These are phyloP conservation scores for Gorgonomyces haynaldii DNA, from an alignment of 192 early-diverging fungal genomes.

Conservation along the genomic window DNA sequence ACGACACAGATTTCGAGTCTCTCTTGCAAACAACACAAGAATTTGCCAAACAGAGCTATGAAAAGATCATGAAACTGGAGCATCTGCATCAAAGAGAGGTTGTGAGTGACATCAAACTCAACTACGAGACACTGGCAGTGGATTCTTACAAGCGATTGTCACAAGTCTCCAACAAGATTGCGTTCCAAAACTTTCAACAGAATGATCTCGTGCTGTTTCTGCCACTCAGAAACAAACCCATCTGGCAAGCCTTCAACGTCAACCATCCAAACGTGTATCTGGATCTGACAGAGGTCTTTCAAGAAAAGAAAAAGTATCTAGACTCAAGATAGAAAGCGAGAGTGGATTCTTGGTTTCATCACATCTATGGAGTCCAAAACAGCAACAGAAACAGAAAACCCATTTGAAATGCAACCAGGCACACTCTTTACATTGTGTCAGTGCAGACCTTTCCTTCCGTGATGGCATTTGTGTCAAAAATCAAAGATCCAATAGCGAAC, in stretches of 20 bases:
- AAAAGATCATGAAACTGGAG: not conserved
- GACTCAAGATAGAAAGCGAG: conserved; percentile 19
- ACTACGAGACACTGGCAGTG: not conserved
- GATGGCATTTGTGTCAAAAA: too few species aligned
- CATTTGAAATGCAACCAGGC: conserved; percentile 22
- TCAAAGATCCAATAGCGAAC: too few species aligned
- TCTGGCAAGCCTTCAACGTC: conserved; percentile 40
- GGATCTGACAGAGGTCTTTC: conserved; percentile 11
- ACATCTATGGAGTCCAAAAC: conserved; percentile 13
- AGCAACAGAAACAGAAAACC: conserved; percentile 5
- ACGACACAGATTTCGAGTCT: conserved; percentile 1
- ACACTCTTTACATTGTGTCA: conserved; percentile 22
- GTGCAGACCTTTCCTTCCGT: not conserved
- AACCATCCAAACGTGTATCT: conserved; percentile 34
- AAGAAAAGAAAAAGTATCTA: conserved; percentile 11
- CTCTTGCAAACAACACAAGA: not conserved
- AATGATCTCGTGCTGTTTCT: conserved; percentile 36
- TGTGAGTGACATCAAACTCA: not conserved
- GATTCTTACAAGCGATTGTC: not conserved
- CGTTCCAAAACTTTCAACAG: conserved; percentile 17
- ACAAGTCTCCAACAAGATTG: too few species aligned
- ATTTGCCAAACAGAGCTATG: not conserved
- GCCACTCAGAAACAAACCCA: conserved; percentile 31
- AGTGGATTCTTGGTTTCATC: conserved; percentile 32
- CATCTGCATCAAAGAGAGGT: not conserved